Conservation (phyloP, 805 yeast genomes). For the Starmera dryadoides region DNA sequence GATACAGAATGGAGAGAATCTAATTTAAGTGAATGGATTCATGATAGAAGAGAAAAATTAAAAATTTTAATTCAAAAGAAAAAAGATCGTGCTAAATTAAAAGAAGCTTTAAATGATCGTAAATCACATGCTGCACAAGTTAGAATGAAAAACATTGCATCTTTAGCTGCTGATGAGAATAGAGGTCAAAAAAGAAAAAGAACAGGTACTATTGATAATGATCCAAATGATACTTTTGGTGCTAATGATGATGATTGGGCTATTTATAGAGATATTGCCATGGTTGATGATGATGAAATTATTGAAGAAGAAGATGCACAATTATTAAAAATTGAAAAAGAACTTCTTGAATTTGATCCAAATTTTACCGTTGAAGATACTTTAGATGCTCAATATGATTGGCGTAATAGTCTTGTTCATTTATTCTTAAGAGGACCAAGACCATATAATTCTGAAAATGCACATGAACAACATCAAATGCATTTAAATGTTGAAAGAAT, state of each 20-base stretch:
- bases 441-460: constrained; percentile 72
- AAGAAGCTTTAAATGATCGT: constrained; percentile 76
- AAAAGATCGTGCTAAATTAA: constrained; percentile 61
- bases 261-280: constrained; percentile 76
- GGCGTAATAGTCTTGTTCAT: constrained; percentile 76
- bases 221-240: constrained; percentile 90
- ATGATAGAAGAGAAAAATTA: constrained; percentile 56
- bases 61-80: constrained; percentile 49
- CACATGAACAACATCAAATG: constrained; percentile 84
- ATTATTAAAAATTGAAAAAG: constrained; percentile 60
- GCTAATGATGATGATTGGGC: constrained; percentile 96
- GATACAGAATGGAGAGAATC: constrained; percentile 73
- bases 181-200: constrained; percentile 31
- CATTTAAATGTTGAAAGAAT: constrained; percentile 88
- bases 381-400: constrained; percentile 71
- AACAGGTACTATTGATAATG: constrained; percentile 73
- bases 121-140: constrained; percentile 88
- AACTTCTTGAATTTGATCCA: constrained; percentile 77
- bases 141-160: constrained; percentile 87
- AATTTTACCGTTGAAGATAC: constrained; percentile 82
- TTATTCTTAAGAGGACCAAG: constrained; percentile 86
- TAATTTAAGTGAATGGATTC: constrained; percentile 77
- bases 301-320: constrained; percentile 66
- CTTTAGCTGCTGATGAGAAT: constrained; percentile 69
- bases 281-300: constrained; percentile 68